Conservation (phyloP, 2,329 filamentous ascomycete species). For the Chrysoporthe puriensis region DNA sequence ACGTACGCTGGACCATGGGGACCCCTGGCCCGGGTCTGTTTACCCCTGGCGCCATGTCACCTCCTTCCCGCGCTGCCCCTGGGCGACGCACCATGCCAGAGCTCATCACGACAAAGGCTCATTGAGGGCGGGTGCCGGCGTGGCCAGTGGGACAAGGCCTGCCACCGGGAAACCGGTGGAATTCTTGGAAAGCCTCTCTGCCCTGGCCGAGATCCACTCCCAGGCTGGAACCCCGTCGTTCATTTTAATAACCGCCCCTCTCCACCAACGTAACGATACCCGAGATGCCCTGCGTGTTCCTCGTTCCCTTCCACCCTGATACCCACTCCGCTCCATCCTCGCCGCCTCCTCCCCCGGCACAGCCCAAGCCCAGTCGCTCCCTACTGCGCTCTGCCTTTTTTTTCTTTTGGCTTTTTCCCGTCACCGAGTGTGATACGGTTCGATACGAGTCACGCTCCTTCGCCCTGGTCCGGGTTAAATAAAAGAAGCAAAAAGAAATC, state of each 20-base stretch:
- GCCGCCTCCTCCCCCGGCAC: background rate
- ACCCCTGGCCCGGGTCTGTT: background rate
- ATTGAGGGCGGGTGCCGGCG: background rate
- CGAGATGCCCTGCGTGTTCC: background rate
- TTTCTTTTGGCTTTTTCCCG: background rate
- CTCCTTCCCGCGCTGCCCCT: conserved; percentile 5
- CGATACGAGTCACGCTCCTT: conserved; percentile 18
- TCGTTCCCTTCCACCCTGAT: background rate
- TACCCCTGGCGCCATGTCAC: conserved; percentile 13
- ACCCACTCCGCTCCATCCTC: conserved; percentile 8
- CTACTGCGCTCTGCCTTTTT: conserved; percentile 2
- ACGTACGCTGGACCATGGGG: background rate
- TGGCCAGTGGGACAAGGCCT: conserved; percentile 1
- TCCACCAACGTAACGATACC: conserved; percentile 13
- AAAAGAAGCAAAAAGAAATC: background rate
- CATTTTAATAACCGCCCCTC: conserved; percentile 23
- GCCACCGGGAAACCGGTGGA: background rate
- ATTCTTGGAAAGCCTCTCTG: no score
- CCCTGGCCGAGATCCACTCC: conserved; percentile 9
- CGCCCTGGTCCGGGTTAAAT: background rate
- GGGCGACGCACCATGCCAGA: background rate
- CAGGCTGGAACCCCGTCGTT: conserved; percentile 14
- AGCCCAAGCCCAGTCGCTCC: background rate
- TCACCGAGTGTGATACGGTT: conserved; percentile 3
- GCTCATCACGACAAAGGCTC: conserved; percentile 1